phyloP scores from a whole-genome alignment of 169 alveolate species.

The Cryptosporidium parvum region DNA sequence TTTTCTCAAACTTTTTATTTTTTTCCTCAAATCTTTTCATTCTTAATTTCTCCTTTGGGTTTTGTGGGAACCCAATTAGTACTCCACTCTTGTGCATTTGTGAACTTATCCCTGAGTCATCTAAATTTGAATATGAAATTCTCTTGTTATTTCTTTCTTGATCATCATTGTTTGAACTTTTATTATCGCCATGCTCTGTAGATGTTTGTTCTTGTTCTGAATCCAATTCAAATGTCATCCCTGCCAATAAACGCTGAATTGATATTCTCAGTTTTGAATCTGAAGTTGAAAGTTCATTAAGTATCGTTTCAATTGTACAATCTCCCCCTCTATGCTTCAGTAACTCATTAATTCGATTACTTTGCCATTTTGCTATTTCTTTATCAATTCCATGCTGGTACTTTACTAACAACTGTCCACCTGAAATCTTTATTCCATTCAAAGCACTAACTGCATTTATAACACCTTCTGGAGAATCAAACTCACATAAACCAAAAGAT shows the following conservation, averaged over 20 bases:
- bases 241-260: conserved; percentile 26
- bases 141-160: background rate
- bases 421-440: conserved; percentile 72
- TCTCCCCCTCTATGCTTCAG: conserved; percentile 64
- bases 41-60: conserved; percentile 39
- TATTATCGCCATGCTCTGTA: background rate
- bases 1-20: background rate
- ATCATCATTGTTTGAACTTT: background rate
- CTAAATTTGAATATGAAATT: background rate
- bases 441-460: conserved; percentile 78
- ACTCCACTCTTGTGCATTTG: background rate
- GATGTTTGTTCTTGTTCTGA: background rate
- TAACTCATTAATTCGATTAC: conserved; percentile 58
- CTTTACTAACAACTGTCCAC: conserved; percentile 34
- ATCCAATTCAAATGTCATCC: conserved; percentile 22
- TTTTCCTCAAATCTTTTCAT: conserved; percentile 3
- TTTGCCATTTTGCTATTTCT: conserved; percentile 62
- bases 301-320: conserved; percentile 63
- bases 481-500: conserved; percentile 83
- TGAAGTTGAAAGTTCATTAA: conserved; percentile 34
- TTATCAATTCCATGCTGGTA: conserved; percentile 72
- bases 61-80: background rate
- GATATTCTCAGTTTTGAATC: conserved; percentile 40
- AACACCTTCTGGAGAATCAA: conserved; percentile 80
- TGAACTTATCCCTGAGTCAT: background rate